Conservation (phyloP, 2,329 filamentous ascomycete genomes). For the Alternaria arbusti region DNA sequence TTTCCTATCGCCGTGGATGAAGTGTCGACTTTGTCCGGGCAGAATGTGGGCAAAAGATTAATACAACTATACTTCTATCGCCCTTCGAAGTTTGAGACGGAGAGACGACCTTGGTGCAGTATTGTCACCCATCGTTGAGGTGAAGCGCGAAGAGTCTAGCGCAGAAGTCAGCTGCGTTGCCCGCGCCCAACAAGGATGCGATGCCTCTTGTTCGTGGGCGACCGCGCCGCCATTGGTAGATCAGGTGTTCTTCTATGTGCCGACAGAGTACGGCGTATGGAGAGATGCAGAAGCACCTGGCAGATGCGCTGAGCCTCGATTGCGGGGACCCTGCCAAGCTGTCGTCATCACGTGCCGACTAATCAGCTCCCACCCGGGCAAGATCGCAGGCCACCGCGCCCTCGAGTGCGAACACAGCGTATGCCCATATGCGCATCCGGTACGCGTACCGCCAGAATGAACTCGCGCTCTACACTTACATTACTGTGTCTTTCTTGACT, state of each 20-base stretch:
- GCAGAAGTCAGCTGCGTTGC: background rate
- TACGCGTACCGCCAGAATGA: background rate
- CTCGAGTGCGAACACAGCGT: background rate
- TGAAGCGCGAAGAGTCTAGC: background rate
- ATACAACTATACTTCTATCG: rapidly evolving
- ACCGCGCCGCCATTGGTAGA: background rate
- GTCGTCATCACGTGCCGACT: background rate
- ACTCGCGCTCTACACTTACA: background rate
- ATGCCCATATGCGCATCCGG: background rate
- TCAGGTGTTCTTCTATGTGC: background rate
- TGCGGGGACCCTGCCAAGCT: background rate
- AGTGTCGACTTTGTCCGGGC: background rate
- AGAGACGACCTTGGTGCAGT: background rate
- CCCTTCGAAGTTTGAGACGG: rapidly evolving
- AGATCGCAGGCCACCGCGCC: background rate
- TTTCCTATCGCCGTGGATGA: no score
- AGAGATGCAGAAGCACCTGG: no score
- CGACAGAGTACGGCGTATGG: background rate
- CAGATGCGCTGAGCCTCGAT: background rate
- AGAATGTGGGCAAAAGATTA: rapidly evolving
- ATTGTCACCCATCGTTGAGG: background rate
- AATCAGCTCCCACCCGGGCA: background rate
- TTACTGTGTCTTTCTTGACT: background rate
- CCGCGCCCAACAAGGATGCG: background rate
- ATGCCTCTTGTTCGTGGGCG: background rate